phyloP scores from a whole-genome alignment of 2,329 filamentous ascomycete species.

The Aspergillus intermedius region DNA sequence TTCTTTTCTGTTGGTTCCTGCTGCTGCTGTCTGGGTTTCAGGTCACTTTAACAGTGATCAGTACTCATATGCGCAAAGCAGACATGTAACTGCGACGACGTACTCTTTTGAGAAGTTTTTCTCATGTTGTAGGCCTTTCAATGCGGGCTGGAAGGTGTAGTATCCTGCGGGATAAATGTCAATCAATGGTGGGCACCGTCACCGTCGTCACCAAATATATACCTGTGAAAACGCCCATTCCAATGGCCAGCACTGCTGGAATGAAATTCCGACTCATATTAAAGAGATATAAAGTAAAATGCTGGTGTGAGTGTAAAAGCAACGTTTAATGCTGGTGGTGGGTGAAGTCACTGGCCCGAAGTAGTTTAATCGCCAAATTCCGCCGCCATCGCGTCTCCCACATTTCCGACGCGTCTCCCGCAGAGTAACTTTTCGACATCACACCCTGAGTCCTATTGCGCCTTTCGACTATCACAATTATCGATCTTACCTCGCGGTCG shows the following conservation, averaged over 20 bases:
- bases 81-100: background rate
- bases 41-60: background rate
- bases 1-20: background rate
- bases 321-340: constrained; percentile 3
- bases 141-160: constrained; percentile 38
- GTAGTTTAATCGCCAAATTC: constrained; percentile 16
- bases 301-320: background rate
- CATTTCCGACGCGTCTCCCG: constrained; percentile 19
- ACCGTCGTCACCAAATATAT: constrained; percentile 1
- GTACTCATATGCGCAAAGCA: constrained; percentile 1
- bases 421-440: background rate
- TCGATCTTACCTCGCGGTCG: background rate
- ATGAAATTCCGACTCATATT: constrained; percentile 34
- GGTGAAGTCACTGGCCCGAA: constrained; percentile 12
- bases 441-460: background rate
- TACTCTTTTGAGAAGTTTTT: constrained; percentile 14
- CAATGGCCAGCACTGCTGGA: constrained; percentile 32
- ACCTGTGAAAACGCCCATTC: constrained; percentile 37
- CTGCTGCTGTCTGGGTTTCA: background rate
- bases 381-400: constrained; percentile 21
- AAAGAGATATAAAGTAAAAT: constrained; percentile 7
- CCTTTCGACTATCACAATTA: too few species aligned
- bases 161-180: constrained; percentile 26
- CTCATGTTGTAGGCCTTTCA: constrained; percentile 30
- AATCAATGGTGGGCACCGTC: background rate